Evolutionary conservation across 2,329 filamentous ascomycete genomes (phyloP).

Genomic region (Pseudocercospora macadamiae): DNA sequence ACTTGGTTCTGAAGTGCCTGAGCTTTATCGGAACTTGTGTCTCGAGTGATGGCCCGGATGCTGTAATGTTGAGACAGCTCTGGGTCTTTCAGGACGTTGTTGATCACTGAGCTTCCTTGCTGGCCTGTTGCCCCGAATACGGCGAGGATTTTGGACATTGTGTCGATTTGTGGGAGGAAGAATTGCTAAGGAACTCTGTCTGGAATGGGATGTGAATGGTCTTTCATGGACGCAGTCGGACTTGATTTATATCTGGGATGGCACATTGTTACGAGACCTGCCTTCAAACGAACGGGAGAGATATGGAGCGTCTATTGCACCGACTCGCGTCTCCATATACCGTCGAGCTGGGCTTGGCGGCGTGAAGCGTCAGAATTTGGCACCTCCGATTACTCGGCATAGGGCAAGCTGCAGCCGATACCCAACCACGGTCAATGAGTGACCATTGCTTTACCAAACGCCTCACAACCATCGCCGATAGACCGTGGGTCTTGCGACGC

Average conservation of each 20-base stretch:
- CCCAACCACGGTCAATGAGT: too few species aligned
- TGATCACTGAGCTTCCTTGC: constrained; percentile 61
- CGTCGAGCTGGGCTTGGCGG: too few species aligned
- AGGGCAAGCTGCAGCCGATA: background rate
- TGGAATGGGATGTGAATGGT: background rate
- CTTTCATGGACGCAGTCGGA: background rate
- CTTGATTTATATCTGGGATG: background rate
- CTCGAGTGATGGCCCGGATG: constrained; percentile 59
- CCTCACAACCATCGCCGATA: too few species aligned
- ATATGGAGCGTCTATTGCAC: too few species aligned
- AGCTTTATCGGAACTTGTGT: constrained; percentile 46
- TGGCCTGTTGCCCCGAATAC: constrained; percentile 62
- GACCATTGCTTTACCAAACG: too few species aligned
- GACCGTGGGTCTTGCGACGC: too few species aligned
- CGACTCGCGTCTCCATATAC: too few species aligned
- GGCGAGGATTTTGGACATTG: constrained; percentile 50
- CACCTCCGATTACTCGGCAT: background rate
- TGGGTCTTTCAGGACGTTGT: constrained; percentile 45
- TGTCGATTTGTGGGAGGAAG: background rate
- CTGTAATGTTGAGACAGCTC: constrained; percentile 50
- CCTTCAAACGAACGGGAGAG: too few species aligned
- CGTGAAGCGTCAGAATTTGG: background rate
- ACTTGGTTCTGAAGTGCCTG: constrained; percentile 47
- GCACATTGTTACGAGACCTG: too few species aligned
- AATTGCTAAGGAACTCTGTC: background rate